These are phyloP conservation scores for Fusarium brachygibbosum DNA, from an alignment of 2,329 filamentous ascomycete species.

Conservation along the genomic window DNA sequence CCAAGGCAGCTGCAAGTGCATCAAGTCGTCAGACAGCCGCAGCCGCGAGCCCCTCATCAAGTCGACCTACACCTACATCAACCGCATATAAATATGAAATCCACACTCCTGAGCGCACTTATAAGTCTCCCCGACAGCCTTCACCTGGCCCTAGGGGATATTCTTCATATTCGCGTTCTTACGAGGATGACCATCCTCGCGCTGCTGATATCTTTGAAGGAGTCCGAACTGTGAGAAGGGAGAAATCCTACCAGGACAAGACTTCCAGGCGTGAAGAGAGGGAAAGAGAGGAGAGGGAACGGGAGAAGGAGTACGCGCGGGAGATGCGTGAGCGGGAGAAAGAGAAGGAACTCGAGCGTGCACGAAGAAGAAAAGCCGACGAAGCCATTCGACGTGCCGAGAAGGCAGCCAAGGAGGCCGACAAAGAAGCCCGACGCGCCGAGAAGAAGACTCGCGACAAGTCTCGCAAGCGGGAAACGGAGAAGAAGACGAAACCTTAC, in stretches of 20 bases:
- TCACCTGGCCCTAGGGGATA: constrained; percentile 55
- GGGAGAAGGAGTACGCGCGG: constrained; percentile 44
- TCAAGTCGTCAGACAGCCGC: constrained; percentile 27
- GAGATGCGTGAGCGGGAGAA: constrained; percentile 42
- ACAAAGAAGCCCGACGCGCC: constrained; percentile 52
- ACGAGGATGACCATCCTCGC: constrained; percentile 60
- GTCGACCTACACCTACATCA: constrained; percentile 54
- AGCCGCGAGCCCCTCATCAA: constrained; percentile 30
- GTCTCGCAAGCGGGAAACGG: constrained; percentile 55
- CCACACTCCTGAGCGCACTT: constrained; percentile 64
- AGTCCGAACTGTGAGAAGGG: constrained; percentile 56
- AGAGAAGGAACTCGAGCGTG: constrained; percentile 47
- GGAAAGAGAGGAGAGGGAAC: constrained; percentile 53
- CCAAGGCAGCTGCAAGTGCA: constrained; percentile 51
- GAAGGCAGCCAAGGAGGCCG: constrained; percentile 51
- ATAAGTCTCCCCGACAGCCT: constrained; percentile 50
- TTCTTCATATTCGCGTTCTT: constrained; percentile 56
- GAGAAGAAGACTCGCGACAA: constrained; percentile 58
- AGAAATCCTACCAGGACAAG: constrained; percentile 63
- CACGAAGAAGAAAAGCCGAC: constrained; percentile 24
- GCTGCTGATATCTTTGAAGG: constrained; percentile 63
- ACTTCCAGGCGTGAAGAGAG: constrained; percentile 59
- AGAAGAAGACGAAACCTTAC: constrained; percentile 55
- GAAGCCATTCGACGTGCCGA: constrained; percentile 44
- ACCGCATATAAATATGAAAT: constrained; percentile 60